Base-by-base conservation (phyloP, 2,329 filamentous ascomycete species). In the Chaetomiaceae sp. region DNA sequence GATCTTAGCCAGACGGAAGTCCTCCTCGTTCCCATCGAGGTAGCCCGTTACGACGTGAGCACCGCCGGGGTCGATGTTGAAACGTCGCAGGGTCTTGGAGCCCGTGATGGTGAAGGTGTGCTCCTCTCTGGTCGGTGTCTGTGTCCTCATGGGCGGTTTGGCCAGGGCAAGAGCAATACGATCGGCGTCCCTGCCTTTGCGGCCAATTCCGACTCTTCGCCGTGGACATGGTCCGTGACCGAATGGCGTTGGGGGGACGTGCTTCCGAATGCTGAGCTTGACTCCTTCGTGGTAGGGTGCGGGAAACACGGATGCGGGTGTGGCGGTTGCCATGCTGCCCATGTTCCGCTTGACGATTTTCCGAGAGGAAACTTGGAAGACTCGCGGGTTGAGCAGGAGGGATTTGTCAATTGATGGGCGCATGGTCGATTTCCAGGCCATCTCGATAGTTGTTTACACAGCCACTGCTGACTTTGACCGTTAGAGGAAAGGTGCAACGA, bases 31-130 rank as follows among this genome's bases (percentile, higher is more conserved):
- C 4, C 25, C 17, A 22, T 47, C 51, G 23, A 44, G 3, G 7
- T 47, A 48, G 37, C 51, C 51, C 3, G 29, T 43, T 4, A 53
- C 38, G 3, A 53, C 44, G 17, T 53, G 37, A 6, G 51, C 29
- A 6, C 51, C 51, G 11, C 51, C 51, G 12, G 1, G 3, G 29
- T 27, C 47, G 39, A 17, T n/a, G 5, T 14, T 4, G 20, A 25
- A 15, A 3, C 27, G 47, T 9, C 37, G 25, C 29, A 36, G 29
- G 2, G 47, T 33, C 8, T 50, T 50, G 12, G 31, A 1, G 9
- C 38, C 47, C 15, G 47, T 44, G 22, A 50, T 43, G 39, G 47
- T 50, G 20, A 43, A 50, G 14, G 29, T 27, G 38, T 43, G 39
- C 12, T 50, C 47, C 15, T 50, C 38, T 15, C 19, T 17, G 29